Evolutionary conservation across 179 eudicot genomes (phyloP).

Genomic region (Camellia oleifera): DNA sequence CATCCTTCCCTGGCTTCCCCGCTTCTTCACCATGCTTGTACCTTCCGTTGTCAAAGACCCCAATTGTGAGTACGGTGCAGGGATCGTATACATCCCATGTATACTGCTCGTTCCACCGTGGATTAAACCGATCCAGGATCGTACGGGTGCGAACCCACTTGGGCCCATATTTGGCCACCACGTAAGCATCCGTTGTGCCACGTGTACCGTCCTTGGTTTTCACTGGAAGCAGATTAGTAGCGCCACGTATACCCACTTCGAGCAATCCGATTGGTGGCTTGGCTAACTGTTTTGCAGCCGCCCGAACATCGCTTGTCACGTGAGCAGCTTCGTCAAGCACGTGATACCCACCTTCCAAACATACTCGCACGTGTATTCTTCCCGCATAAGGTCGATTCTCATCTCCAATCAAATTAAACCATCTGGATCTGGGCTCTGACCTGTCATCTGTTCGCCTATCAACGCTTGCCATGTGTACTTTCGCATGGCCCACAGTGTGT

Average conservation of each 20-base stretch:
- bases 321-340: conserved; percentile 98
- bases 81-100: conserved; percentile 89
- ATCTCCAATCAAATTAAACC: conserved; percentile 76
- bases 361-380: conserved; percentile 66
- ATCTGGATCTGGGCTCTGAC: conserved; percentile 60
- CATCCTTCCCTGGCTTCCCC: conserved; percentile 48
- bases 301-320: conserved; percentile 75
- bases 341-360: conserved; percentile 90
- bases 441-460: conserved; percentile 58
- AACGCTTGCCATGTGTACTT: conserved; percentile 61
- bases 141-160: conserved; percentile 91
- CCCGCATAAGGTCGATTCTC: conserved; percentile 67
- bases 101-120: conserved; percentile 90
- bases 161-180: conserved; percentile 85
- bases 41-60: conserved; percentile 78
- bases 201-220: conserved; percentile 81
- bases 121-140: conserved; percentile 80
- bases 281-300: conserved; percentile 72
- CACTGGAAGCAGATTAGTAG: conserved; percentile 64
- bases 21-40: conserved; percentile 50
- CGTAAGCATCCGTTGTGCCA: conserved; percentile 85
- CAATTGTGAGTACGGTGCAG: conserved; percentile 78
- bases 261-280: conserved; percentile 75
- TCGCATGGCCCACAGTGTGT: conserved; percentile 49
- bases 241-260: conserved; percentile 84